Conservation (phyloP, 73 alveolate genomes). For the Paramecium sonneborni region DNA sequence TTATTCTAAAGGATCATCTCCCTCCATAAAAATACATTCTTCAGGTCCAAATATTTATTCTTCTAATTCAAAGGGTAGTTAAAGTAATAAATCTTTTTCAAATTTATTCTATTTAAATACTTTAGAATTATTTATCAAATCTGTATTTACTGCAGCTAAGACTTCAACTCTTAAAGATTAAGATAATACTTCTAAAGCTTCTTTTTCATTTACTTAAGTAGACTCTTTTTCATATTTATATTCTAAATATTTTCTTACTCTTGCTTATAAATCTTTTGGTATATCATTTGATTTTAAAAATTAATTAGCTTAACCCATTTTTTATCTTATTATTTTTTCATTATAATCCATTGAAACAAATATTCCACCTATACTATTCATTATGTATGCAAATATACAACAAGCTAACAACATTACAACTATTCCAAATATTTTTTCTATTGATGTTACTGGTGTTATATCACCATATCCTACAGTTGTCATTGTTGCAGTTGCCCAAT, state of each 20-base stretch:
- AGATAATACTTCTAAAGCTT: constrained; percentile 57
- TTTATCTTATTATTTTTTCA: constrained; percentile 71
- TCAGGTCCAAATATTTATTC: constrained; percentile 85
- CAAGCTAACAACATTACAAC: constrained; percentile 84
- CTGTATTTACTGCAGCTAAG: constrained; percentile 65
- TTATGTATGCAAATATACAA: constrained; percentile 85
- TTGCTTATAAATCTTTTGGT: constrained; percentile 71
- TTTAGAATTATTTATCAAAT: constrained; percentile 37
- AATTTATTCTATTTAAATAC: constrained; percentile 43
- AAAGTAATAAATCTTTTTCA: constrained; percentile 54
- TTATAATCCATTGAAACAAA: constrained; percentile 75
- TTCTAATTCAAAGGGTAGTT: constrained; percentile 64
- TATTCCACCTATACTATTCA: constrained; percentile 82
- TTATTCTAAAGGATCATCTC: constrained; percentile 65
- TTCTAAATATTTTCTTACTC: constrained; percentile 81
- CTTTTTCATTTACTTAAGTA: constrained; percentile 67
- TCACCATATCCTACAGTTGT: constrained; percentile 95
- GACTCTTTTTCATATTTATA: constrained; percentile 72
- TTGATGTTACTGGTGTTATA: constrained; percentile 76
- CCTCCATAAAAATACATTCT: constrained; percentile 77
- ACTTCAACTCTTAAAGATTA: constrained; percentile 66
- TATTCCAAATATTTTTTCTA: constrained; percentile 79
- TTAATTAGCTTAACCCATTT: constrained; percentile 73
- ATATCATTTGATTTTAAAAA: constrained; percentile 72
- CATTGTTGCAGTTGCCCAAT: constrained; percentile 90